Evolutionary conservation across 192 early-diverging fungal genomes (phyloP).

Genomic region (Radiomyces spectabilis): DNA sequence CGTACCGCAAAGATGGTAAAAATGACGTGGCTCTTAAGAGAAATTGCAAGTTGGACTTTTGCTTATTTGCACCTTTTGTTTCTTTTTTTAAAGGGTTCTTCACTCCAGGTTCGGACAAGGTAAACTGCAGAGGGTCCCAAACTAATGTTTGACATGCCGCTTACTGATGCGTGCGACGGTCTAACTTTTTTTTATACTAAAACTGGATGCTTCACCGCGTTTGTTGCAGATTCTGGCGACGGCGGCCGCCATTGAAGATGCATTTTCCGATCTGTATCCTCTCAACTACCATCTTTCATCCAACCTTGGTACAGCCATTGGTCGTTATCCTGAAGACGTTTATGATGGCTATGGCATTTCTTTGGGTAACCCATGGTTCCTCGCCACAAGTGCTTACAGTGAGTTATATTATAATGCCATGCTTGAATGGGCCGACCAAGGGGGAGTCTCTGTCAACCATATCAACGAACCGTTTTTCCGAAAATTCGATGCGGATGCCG

Average conservation of each 20-base stretch:
- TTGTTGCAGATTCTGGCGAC: conserved; percentile 23
- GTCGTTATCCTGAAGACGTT: conserved; percentile 70
- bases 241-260: conserved; percentile 4
- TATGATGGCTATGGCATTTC: conserved; percentile 58
- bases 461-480: conserved; percentile 31
- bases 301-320: conserved; percentile 46
- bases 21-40: conserved; percentile 13
- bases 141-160: background rate
- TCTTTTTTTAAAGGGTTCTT: conserved; percentile 7
- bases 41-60: background rate
- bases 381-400: conserved; percentile 50
- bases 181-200: background rate
- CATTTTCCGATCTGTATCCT: conserved; percentile 32
- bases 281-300: conserved; percentile 34
- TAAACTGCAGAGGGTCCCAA: background rate
- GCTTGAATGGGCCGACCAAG: conserved; percentile 10
- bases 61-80: background rate
- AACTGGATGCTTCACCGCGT: background rate
- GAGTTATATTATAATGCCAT: conserved; percentile 58
- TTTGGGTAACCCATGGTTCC: conserved; percentile 72
- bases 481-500: conserved; percentile 19
- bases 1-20: conserved; percentile 18
- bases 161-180: background rate
- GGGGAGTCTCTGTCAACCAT: conserved; percentile 20
- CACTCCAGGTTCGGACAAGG: conserved; percentile 22